Evolutionary conservation across 257 asterid genomes (phyloP).

Genomic region (Petunia axillaris): DNA sequence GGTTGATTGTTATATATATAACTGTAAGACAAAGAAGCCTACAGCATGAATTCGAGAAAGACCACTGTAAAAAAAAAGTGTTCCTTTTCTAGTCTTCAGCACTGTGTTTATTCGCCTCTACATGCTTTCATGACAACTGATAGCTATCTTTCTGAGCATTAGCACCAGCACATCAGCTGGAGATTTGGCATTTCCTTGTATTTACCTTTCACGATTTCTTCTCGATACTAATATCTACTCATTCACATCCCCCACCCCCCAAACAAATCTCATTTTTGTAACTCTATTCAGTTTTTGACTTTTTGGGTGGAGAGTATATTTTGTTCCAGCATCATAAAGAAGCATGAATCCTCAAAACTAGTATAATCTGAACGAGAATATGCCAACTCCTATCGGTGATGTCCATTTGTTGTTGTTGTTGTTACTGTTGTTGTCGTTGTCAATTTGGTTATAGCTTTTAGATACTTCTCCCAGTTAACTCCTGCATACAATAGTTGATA

Average conservation of each 20-base stretch:
- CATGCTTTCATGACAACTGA: neutral
- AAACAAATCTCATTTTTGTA: neutral
- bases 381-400: neutral
- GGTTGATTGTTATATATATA: neutral
- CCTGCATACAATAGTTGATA: neutral
- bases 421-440: too few relatives aligned
- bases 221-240: neutral
- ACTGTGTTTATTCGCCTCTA: neutral
- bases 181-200: neutral
- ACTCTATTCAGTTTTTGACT: conserved; percentile 1
- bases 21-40: neutral
- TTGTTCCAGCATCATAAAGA: conserved; percentile 1
- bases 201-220: conserved; percentile 10
- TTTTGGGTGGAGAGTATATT: conserved; percentile 14
- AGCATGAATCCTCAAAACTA: neutral
- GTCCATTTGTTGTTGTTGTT: too few relatives aligned
- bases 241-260: neutral
- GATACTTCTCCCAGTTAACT: too few relatives aligned
- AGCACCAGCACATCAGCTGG: neutral
- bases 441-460: too few relatives aligned
- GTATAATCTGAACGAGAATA: neutral
- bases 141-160: neutral
- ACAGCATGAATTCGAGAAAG: conserved; percentile 17
- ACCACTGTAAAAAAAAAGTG: neutral
- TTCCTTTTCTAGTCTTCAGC: conserved; percentile 22